Evolutionary conservation across 768 basidiomycete species (phyloP).

Genomic region (Russula lepida): DNA sequence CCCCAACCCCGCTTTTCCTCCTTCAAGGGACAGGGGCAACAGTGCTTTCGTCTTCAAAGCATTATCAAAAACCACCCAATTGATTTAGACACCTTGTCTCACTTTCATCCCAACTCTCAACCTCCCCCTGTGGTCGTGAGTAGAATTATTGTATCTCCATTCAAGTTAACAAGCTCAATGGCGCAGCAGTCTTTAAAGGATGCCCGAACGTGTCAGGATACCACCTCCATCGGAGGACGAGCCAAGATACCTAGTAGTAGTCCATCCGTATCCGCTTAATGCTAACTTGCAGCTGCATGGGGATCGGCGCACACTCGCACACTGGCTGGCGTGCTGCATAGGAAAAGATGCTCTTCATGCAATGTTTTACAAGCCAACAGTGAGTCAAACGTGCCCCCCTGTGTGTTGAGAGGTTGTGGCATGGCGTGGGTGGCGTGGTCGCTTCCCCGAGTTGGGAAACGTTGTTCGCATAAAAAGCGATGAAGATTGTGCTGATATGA

Average conservation of each 20-base stretch:
- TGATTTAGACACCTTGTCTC: background rate
- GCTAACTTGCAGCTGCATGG: conserved; percentile 34
- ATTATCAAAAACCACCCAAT: background rate
- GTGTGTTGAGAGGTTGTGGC: no score
- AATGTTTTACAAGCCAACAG: conserved; percentile 38
- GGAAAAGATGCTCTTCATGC: conserved; percentile 31
- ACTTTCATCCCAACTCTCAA: background rate
- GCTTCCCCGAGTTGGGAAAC: no score
- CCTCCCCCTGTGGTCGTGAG: no score
- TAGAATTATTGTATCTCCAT: no score
- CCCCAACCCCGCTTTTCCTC: background rate
- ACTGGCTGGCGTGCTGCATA: conserved; percentile 38
- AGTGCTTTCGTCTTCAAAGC: no score
- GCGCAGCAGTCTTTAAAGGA: no score
- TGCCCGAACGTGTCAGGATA: conserved; percentile 34
- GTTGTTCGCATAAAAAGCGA: no score
- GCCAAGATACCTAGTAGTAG: conserved; percentile 38
- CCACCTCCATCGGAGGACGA: conserved; percentile 39
- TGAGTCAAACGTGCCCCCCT: no score
- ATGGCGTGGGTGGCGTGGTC: no score
- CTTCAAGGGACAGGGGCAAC: no score
- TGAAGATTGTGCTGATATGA: background rate
- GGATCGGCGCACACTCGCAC: conserved; percentile 33
- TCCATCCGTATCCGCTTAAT: conserved; percentile 36
- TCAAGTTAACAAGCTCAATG: no score